phyloP scores from a whole-genome alignment of 1,284 basidiomycete species.

The Sphaerobolus stellatus region DNA sequence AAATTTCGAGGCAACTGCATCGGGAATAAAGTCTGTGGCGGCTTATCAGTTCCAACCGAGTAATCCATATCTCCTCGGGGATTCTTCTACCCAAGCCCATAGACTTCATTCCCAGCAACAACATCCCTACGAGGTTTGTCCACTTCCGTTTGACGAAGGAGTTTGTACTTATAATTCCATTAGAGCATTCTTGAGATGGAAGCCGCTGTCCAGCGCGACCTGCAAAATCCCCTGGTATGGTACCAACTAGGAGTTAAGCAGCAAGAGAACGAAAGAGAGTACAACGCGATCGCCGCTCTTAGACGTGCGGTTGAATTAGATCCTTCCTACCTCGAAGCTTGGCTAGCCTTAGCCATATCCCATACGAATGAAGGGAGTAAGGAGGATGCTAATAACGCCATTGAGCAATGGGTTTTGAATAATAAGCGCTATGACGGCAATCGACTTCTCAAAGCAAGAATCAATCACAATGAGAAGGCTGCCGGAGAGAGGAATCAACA shows the following conservation, averaged over 20 bases:
- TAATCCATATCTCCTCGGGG: slow-evolving; percentile 77
- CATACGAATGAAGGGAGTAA: slow-evolving; percentile 91
- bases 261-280: slow-evolving; percentile 97
- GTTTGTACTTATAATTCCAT: slow-evolving; percentile 13
- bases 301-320: slow-evolving; percentile 81
- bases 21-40: slow-evolving; percentile 57
- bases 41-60: slow-evolving; percentile 77
- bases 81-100: slow-evolving; percentile 58
- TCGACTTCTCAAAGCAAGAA: slow-evolving; percentile 34
- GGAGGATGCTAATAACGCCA: slow-evolving; percentile 70
- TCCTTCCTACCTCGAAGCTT: slow-evolving; percentile 73
- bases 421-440: slow-evolving; percentile 60
- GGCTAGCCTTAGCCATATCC: slow-evolving; percentile 90
- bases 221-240: slow-evolving; percentile 77
- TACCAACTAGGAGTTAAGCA: slow-evolving; percentile 94
- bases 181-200: slow-evolving; percentile 89
- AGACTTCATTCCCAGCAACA: slow-evolving; percentile 45
- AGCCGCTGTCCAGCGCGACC: slow-evolving; percentile 82
- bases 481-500: slow-evolving; percentile 24
- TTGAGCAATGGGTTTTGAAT: slow-evolving; percentile 77
- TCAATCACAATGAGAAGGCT: slow-evolving; percentile 34
- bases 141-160: slow-evolving; percentile 6
- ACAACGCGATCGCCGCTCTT: slow-evolving; percentile 86
- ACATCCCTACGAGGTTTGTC: slow-evolving; percentile 55
- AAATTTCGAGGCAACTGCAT: slow-evolving; percentile 65